Base-by-base conservation (phyloP, 1,284 basidiomycete species). In the Trichosporon faecale region DNA sequence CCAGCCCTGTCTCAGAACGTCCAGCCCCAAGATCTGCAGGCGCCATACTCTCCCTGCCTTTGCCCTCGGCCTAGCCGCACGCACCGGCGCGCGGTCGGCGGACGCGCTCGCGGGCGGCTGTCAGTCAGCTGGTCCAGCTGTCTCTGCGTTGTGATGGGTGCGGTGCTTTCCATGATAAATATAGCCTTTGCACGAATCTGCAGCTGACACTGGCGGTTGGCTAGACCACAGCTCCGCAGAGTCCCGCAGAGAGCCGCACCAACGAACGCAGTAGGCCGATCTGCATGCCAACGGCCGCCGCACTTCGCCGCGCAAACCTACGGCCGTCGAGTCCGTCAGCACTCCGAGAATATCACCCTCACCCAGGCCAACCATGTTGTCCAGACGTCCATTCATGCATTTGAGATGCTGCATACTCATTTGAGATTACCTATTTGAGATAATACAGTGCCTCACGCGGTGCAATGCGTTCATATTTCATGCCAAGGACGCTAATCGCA, bases 11-110 rank as follows among this genome's bases (percentile, higher is more conserved):
- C 49, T 52, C 21, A 52, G 21, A 44, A 11, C 6, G 11, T 37
- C 35, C 49, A 52, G 49, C 49, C 49, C 49, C 49, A 25, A 52
- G 49, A 52, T 52, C 49, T 52, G 49, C 49, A 52, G 49, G 49
- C 49, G 49, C 49, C 49, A 21, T 52, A 12, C 5, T 9, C 5
- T 46, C 5, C 9, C 37, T 40, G 12, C 11, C 40, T 44, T n/a
- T 18, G 40, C 11, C 40, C 40, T 44, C 40, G 40, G 40, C 12
- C 40, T 18, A 44, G 40, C 40, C 40, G 9, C 18, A 8, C 16
- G 40, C 18, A n/a, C 4, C 40, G 40, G 40, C 18, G 40, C 40
- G 18, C 40, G 4, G n/a, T n/a, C n/a, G n/a, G 40, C 40, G 40
- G 40, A 44, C 40, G 40, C 40, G 40, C 40, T 18, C 16, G 18